phyloP scores from a whole-genome alignment of 768 basidiomycete genomes.

The Tulasnella sp. region DNA sequence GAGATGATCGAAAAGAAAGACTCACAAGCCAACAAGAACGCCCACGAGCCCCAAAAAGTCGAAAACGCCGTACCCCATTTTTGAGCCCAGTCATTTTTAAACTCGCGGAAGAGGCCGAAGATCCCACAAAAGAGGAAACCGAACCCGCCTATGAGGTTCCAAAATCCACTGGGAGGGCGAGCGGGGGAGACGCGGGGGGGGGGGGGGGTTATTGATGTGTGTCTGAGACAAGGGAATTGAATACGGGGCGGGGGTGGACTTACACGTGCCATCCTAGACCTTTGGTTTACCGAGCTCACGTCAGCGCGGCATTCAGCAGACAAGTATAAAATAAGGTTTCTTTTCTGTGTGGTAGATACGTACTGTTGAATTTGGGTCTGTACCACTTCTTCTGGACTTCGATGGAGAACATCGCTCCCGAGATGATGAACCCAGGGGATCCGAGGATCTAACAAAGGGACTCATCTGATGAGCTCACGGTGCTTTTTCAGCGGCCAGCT shows the following conservation, averaged over 20 bases:
- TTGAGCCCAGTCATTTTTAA: neutral
- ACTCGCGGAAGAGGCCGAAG: constrained; percentile 12
- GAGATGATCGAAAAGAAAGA: neutral
- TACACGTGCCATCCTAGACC: constrained; percentile 8
- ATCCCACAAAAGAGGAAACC: constrained; percentile 17
- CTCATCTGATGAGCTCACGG: neutral
- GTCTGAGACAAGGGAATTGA: neutral
- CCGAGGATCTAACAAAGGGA: constrained; percentile 11
- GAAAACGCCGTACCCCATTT: constrained; percentile 17
- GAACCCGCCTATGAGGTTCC: constrained; percentile 18
- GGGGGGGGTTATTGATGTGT: neutral
- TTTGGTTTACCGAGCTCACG: too few species aligned
- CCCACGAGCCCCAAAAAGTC: constrained; percentile 17
- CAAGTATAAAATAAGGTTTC: too few species aligned
- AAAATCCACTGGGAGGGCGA: constrained; percentile 8
- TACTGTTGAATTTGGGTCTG: neutral
- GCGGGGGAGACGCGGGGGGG: neutral
- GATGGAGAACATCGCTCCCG: constrained; percentile 12
- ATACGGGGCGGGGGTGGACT: neutral
- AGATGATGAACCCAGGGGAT: constrained; percentile 15
- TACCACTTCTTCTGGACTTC: constrained; percentile 18
- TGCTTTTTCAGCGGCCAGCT: too few species aligned
- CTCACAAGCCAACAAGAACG: neutral
- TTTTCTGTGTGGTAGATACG: too few species aligned
- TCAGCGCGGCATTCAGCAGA: too few species aligned